Evolutionary conservation across 805 yeast genomes (phyloP).

Genomic region (Clavispora vitiphila): DNA sequence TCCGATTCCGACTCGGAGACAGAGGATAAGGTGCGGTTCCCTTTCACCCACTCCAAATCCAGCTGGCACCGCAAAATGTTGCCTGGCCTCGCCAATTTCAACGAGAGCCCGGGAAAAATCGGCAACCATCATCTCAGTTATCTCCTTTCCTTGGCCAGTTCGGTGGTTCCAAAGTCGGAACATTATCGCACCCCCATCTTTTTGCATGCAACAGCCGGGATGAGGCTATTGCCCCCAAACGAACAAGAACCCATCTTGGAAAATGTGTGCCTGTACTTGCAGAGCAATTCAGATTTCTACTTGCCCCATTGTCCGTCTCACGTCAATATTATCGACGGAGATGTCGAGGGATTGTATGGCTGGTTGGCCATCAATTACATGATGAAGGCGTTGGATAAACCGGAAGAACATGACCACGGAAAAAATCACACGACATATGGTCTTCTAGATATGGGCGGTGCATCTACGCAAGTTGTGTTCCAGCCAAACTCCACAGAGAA

Average conservation of each 20-base stretch:
- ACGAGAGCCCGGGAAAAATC: conserved; percentile 42
- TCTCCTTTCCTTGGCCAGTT: conserved; percentile 44
- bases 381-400: conserved; percentile 40
- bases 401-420: conserved; percentile 36
- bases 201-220: conserved; percentile 67
- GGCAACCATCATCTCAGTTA: conserved; percentile 48
- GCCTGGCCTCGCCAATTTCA: conserved; percentile 56
- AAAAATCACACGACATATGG: conserved; percentile 49
- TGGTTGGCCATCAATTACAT: conserved; percentile 63
- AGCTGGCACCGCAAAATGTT: conserved; percentile 49
- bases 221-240: conserved; percentile 52
- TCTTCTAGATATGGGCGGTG: conserved; percentile 59
- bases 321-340: conserved; percentile 58
- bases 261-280: conserved; percentile 47
- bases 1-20: conserved; percentile 3
- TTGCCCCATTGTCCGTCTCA: conserved; percentile 61
- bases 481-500: conserved; percentile 48
- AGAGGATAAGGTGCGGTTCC: conserved; percentile 13
- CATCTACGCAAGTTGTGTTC: conserved; percentile 61
- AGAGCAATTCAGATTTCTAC: conserved; percentile 43
- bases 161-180: conserved; percentile 56
- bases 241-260: conserved; percentile 44
- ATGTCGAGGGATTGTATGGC: conserved; percentile 60
- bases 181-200: conserved; percentile 61
- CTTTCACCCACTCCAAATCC: conserved; percentile 28